A percentile compares a stretch with the other conserved stretches of the same genome.
Conservation (phyloP, 2,329 filamentous ascomycete genomes). For the Gliomastix tumulicola region DNA sequence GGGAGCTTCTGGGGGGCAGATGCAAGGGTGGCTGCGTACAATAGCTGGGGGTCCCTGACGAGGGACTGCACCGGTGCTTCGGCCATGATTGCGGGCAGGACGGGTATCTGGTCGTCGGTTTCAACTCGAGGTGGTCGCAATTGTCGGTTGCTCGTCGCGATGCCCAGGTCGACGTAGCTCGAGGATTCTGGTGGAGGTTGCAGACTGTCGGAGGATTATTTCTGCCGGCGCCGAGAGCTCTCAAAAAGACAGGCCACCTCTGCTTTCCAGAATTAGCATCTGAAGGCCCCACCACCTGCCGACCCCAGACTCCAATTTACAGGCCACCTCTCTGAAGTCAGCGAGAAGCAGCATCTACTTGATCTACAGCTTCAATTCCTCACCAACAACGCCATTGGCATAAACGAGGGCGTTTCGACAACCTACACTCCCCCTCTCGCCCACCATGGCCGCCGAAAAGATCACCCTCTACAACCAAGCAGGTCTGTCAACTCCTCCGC, state of each 20-base stretch:
- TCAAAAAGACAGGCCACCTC: constrained; percentile 11
- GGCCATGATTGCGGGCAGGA: constrained; percentile 63
- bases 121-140: too few species aligned
- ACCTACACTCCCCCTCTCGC: not conserved
- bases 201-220: constrained; percentile 10
- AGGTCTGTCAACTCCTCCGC: constrained; percentile 30
- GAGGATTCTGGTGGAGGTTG: not conserved
- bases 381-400: too few species aligned
- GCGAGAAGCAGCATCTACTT: too few species aligned
- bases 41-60: constrained; percentile 94
- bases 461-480: constrained; percentile 62
- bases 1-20: constrained; percentile 1
- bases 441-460: constrained; percentile 29
- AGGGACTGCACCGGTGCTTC: constrained; percentile 88
- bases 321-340: too few species aligned
- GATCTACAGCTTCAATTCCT: too few species aligned
- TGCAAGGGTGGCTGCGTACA: constrained; percentile 52
- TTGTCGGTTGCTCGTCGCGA: too few species aligned
- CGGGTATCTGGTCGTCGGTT: too few species aligned
- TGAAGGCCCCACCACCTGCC: too few species aligned
- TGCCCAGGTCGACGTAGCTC: too few species aligned
- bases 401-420: not conserved
- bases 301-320: too few species aligned
- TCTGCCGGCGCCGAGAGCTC: constrained; percentile 8
- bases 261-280: too few species aligned